These are phyloP conservation scores for Calocera viscosa DNA, from an alignment of 768 basidiomycete species.

Conservation along the genomic window DNA sequence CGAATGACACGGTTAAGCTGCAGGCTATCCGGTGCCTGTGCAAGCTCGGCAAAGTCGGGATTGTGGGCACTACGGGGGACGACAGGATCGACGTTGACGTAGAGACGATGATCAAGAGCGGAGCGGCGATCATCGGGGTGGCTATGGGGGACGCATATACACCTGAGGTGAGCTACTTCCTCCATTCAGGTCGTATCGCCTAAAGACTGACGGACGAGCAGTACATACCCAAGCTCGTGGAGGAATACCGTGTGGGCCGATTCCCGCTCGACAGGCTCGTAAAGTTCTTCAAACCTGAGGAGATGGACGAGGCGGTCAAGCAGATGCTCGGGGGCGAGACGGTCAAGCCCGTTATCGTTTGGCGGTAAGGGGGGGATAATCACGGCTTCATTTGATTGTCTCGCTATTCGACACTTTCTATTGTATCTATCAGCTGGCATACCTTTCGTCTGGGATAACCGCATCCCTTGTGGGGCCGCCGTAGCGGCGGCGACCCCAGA, in stretches of 20 bases:
- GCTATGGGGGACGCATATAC: conserved; percentile 2
- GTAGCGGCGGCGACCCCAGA: too few species aligned
- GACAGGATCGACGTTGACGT: neutral
- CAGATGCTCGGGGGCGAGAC: conserved; percentile 19
- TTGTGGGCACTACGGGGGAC: neutral
- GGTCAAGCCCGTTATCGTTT: conserved; percentile 22
- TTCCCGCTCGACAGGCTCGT: conserved; percentile 23
- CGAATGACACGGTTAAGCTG: conserved; percentile 11
- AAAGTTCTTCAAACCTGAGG: conserved; percentile 19
- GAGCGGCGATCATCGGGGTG: neutral
- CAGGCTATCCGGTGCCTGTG: neutral
- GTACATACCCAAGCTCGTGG: conserved; percentile 19
- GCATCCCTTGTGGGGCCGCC: too few species aligned
- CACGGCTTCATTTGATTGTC: too few species aligned
- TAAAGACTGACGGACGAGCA: too few species aligned
- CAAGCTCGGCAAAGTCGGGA: neutral
- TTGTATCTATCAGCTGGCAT: too few species aligned
- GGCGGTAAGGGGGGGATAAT: too few species aligned
- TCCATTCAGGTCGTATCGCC: too few species aligned
- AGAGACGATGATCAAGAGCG: conserved; percentile 1
- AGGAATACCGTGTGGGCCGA: conserved; percentile 19
- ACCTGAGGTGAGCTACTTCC: neutral
- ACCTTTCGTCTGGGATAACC: too few species aligned
- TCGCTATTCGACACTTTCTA: too few species aligned
- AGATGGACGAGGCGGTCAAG: conserved; percentile 19